phyloP scores from a whole-genome alignment of 495 filamentous ascomycete genomes.

The Lophiostoma macrostomum region DNA sequence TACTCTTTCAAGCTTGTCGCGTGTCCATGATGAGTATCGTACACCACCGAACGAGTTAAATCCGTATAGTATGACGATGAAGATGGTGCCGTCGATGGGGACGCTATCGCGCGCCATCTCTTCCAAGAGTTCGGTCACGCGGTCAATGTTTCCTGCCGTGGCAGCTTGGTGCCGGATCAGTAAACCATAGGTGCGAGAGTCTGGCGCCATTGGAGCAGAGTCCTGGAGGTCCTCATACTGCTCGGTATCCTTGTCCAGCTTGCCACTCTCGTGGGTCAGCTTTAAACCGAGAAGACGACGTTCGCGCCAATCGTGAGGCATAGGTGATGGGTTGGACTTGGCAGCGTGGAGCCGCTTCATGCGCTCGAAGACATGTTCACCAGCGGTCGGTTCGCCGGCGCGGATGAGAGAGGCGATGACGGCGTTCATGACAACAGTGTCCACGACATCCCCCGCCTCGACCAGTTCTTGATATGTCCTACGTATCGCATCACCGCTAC shows the following conservation, averaged over 20 bases:
- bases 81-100: slow-evolving; percentile 59
- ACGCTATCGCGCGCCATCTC: slow-evolving; percentile 63
- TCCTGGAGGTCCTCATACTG: slow-evolving; percentile 47
- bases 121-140: slow-evolving; percentile 54
- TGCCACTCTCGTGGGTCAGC: slow-evolving; percentile 32
- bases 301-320: slow-evolving; percentile 32
- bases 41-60: slow-evolving; percentile 70
- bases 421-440: slow-evolving; percentile 81
- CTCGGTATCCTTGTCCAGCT: slow-evolving; percentile 49
- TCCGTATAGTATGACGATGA: slow-evolving; percentile 67
- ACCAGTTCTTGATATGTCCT: slow-evolving; percentile 73
- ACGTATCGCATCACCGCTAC: slow-evolving; percentile 65
- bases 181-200: slow-evolving; percentile 63
- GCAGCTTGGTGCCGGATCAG: slow-evolving; percentile 53
- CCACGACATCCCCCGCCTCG: slow-evolving; percentile 76
- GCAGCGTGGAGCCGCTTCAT: slow-evolving; percentile 66
- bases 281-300: slow-evolving; percentile 39
- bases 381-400: slow-evolving; percentile 66
- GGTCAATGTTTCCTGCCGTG: slow-evolving; percentile 55
- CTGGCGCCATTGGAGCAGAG: slow-evolving; percentile 55
- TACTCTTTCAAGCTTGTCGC: slow-evolving; percentile 49
- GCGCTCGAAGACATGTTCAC: slow-evolving; percentile 72
- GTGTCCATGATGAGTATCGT: slow-evolving; percentile 61
- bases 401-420: slow-evolving; percentile 74
- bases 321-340: slow-evolving; percentile 31